phyloP scores from a whole-genome alignment of 495 filamentous ascomycete species.

The Penicillium maclennaniae region DNA sequence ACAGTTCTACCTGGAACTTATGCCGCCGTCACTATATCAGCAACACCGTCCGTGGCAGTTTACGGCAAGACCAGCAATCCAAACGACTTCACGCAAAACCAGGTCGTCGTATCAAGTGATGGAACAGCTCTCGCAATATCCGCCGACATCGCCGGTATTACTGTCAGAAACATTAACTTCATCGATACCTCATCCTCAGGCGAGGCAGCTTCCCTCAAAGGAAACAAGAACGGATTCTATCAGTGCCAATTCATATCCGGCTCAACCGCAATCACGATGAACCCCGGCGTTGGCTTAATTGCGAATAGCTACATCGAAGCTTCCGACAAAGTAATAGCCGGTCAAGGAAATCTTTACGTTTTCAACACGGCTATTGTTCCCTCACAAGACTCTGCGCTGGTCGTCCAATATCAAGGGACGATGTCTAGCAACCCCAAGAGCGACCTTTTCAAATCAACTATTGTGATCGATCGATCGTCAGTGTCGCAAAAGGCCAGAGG shows the following conservation, averaged over 20 bases:
- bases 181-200: conserved; percentile 3
- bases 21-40: conserved; percentile 13
- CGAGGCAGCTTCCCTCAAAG: not conserved
- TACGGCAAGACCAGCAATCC: conserved; percentile 1
- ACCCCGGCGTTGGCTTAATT: conserved; percentile 4
- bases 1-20: conserved; percentile 13
- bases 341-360: conserved; percentile 9
- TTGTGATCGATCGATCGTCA: conserved; percentile 5
- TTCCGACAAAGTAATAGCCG: conserved; percentile 3
- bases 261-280: not conserved
- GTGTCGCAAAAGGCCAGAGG: not conserved
- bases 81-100: conserved; percentile 9
- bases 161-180: conserved; percentile 12
- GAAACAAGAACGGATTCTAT: conserved; percentile 8
- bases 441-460: conserved; percentile 5
- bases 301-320: conserved; percentile 16
- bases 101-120: conserved; percentile 3
- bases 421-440: not conserved
- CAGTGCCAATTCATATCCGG: conserved; percentile 11
- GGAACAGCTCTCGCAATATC: conserved; percentile 4
- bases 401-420: conserved; percentile 1
- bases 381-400: not conserved
- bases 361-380: conserved; percentile 9
- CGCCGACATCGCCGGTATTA: conserved; percentile 2
- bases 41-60: conserved; percentile 8